A percentile compares a stretch with the other conserved stretches of the same genome.
Evolutionary conservation across 176 grass and related monocot species (phyloP).

Genomic region (Oryza longistaminata): DNA sequence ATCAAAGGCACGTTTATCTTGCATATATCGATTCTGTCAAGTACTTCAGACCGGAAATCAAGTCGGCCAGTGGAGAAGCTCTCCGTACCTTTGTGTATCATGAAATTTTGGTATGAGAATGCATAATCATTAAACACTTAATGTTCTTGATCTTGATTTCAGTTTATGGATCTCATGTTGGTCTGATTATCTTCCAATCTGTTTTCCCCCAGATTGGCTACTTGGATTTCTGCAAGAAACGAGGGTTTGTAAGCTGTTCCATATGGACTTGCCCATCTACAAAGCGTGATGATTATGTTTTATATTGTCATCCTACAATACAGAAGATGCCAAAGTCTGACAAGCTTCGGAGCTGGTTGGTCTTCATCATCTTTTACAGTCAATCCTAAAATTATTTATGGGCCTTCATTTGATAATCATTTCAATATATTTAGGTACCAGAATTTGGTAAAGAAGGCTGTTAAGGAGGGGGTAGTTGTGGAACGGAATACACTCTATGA

Average conservation of each 20-base stretch:
- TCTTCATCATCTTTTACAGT: slow-evolving; percentile 14
- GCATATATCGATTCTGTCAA: slow-evolving; percentile 98
- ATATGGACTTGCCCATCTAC: slow-evolving; percentile 97
- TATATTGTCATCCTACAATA: slow-evolving; percentile 86
- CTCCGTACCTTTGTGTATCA: slow-evolving; percentile 94
- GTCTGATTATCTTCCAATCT: slow-evolving; percentile 6
- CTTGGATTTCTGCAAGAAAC: slow-evolving; percentile 90
- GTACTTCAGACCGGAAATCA: slow-evolving; percentile 91
- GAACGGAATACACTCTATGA: slow-evolving; percentile 81
- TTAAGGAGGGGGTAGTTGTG: slow-evolving; percentile 74
- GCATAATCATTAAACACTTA: slow-evolving; percentile 8
- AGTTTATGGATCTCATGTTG: slow-evolving; percentile 25
- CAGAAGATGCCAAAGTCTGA: slow-evolving; percentile 96
- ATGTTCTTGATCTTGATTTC: slow-evolving; percentile 24
- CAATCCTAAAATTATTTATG: slow-evolving; percentile 17
- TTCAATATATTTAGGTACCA: slow-evolving; percentile 74
- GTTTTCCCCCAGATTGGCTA: slow-evolving; percentile 68
- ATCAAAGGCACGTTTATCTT: slow-evolving; percentile 83
- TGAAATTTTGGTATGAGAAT: slow-evolving; percentile 84
- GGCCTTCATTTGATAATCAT: slow-evolving; percentile 23
- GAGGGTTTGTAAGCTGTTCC: slow-evolving; percentile 89
- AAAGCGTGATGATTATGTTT: slow-evolving; percentile 93
- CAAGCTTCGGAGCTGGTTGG: slow-evolving; percentile 85
- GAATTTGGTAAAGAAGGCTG: slow-evolving; percentile 68
- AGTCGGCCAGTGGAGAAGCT: slow-evolving; percentile 79